Evolutionary conservation across 176 grass and related monocot genomes (phyloP).

Genomic region (Phragmites australis): DNA sequence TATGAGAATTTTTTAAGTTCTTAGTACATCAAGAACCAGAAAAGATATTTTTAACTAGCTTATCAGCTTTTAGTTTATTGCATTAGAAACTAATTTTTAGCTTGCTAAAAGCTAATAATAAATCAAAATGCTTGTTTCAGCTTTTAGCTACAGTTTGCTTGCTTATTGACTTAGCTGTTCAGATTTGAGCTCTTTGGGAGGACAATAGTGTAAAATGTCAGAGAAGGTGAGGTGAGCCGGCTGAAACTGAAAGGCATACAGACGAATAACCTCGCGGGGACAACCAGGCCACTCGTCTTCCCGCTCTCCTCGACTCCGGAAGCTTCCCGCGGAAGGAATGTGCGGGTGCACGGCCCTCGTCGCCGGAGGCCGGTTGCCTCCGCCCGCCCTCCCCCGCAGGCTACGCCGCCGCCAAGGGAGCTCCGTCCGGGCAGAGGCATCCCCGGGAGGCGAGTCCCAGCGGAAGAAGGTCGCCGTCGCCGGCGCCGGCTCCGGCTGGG

Average conservation of each 20-base stretch:
- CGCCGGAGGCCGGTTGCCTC: slow-evolving; percentile 12
- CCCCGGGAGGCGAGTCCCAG: background rate
- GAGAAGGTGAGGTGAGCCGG: background rate
- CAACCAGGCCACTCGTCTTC: slow-evolving; percentile 32
- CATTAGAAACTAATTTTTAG: no score
- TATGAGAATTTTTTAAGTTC: no score
- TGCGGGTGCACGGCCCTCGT: slow-evolving; percentile 42
- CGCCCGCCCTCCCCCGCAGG: background rate
- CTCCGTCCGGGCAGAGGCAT: slow-evolving; percentile 44
- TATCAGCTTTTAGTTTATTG: no score
- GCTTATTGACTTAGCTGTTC: no score
- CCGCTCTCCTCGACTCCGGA: background rate
- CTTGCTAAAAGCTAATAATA: no score
- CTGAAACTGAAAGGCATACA: slow-evolving; percentile 6
- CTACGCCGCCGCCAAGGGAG: slow-evolving; percentile 26
- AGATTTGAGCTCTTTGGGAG: no score
- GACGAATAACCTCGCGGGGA: slow-evolving; percentile 27
- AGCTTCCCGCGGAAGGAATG: slow-evolving; percentile 52
- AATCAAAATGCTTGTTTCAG: no score
- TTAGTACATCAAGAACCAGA: no score
- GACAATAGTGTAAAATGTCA: background rate
- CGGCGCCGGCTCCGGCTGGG: slow-evolving; percentile 81
- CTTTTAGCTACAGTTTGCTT: no score
- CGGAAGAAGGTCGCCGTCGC: slow-evolving; percentile 78
- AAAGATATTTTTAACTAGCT: no score